These are phyloP conservation scores for Kodamaea kaohsiungensis DNA, from an alignment of 805 yeast species.

Conservation along the genomic window DNA sequence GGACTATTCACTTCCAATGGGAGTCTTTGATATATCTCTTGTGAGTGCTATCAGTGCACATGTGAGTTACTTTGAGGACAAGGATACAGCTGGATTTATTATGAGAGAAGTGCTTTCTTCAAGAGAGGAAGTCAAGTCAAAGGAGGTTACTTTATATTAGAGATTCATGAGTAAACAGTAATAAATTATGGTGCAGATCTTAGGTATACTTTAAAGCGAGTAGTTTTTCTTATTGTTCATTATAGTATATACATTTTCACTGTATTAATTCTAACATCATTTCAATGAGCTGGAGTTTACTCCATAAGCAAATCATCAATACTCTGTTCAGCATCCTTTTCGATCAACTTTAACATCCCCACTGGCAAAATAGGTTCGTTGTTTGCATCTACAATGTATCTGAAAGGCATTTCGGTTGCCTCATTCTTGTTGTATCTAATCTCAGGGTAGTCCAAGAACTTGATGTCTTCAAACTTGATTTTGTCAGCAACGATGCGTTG, in stretches of 20 bases:
- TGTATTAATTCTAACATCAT: not conserved
- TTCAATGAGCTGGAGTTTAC: constrained; percentile 11
- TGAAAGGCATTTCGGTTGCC: constrained; percentile 96
- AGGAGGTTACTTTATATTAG: constrained; percentile 27
- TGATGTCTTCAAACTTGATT: constrained; percentile 64
- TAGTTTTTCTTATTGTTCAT: not conserved
- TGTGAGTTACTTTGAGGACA: constrained; percentile 83
- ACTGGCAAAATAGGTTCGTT: constrained; percentile 83
- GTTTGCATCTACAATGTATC: constrained; percentile 69
- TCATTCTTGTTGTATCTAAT: constrained; percentile 84
- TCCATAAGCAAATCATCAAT: constrained; percentile 64
- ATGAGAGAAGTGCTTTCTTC: constrained; percentile 53
- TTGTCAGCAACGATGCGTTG: constrained; percentile 69
- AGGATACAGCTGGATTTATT: constrained; percentile 79
- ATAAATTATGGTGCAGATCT: too few relatives aligned
- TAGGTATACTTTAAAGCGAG: not conserved
- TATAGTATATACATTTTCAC: not conserved
- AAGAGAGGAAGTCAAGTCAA: constrained; percentile 20
- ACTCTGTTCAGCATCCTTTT: constrained; percentile 80
- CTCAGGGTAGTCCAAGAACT: constrained; percentile 92
- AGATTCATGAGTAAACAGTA: not conserved
- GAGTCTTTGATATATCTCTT: constrained; percentile 75
- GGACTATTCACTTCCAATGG: constrained; percentile 78
- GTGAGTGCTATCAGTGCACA: constrained; percentile 87
- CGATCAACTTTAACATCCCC: constrained; percentile 88